Conservation (phyloP, 2,329 filamentous ascomycete genomes). For the Beauveria asiatica region DNA sequence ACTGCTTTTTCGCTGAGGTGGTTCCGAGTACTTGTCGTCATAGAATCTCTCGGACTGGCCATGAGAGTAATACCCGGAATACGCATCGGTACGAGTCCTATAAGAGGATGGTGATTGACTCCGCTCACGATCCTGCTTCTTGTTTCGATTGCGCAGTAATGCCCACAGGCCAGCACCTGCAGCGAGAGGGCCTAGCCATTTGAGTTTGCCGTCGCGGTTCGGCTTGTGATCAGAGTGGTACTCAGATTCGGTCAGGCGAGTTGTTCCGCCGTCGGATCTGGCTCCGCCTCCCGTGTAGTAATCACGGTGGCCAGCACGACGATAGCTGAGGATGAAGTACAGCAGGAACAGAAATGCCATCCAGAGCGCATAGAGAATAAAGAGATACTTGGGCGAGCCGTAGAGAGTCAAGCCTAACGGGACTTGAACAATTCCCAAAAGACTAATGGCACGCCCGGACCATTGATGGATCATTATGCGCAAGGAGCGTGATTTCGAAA, state of each 20-base stretch:
- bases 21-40: constrained; percentile 58
- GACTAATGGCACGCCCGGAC: constrained; percentile 66
- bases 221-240: constrained; percentile 27
- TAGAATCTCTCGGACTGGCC: constrained; percentile 49
- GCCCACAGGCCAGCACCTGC: constrained; percentile 44
- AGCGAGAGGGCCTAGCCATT: constrained; percentile 45
- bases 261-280: constrained; percentile 42
- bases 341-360: constrained; percentile 61
- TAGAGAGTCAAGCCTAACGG: constrained; percentile 86
- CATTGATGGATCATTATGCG: constrained; percentile 73
- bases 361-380: constrained; percentile 78
- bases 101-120: constrained; percentile 30
- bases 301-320: constrained; percentile 46
- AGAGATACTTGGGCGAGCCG: constrained; percentile 76
- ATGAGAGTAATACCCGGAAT: constrained; percentile 44
- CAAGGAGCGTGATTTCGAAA: constrained; percentile 40
- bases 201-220: constrained; percentile 25
- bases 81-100: constrained; percentile 37
- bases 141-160: constrained; percentile 35
- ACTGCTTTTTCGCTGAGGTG: constrained; percentile 27
- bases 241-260: constrained; percentile 32
- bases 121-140: constrained; percentile 30
- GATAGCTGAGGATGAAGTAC: constrained; percentile 75
- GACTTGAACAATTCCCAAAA: constrained; percentile 80
- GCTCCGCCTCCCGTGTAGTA: constrained; percentile 51